These are phyloP conservation scores for Russula vinacea DNA, from an alignment of 768 basidiomycete species.

Conservation along the genomic window DNA sequence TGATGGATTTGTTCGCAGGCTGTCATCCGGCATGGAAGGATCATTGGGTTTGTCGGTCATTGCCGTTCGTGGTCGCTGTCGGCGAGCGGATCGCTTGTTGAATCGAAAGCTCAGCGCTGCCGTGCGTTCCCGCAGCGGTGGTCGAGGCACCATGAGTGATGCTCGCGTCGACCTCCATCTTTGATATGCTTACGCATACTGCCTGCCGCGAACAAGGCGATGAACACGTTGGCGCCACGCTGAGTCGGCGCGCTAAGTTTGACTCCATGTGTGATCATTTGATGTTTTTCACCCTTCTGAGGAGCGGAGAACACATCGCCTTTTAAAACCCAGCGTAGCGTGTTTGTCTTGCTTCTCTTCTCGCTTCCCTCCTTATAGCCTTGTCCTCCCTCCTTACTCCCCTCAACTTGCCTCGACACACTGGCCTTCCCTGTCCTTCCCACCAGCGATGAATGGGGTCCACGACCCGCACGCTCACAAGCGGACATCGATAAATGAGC, in stretches of 20 bases:
- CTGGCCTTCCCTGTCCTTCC: not conserved
- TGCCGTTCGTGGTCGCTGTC: conserved; percentile 20
- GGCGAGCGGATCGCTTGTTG: conserved; percentile 19
- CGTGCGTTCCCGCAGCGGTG: conserved; percentile 1
- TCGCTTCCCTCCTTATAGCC: not conserved
- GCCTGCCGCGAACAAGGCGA: conserved; percentile 4
- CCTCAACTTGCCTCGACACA: not conserved
- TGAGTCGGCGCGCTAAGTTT: conserved; percentile 19
- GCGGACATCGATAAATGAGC: conserved; percentile 50
- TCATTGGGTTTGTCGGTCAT: conserved; percentile 9
- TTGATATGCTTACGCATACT: not conserved
- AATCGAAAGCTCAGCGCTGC: conserved; percentile 28
- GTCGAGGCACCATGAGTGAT: conserved; percentile 1
- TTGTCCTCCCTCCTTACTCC: not conserved
- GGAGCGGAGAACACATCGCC: conserved; percentile 7
- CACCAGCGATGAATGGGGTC: conserved; percentile 40
- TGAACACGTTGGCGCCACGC: conserved; percentile 26
- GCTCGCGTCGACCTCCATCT: not conserved
- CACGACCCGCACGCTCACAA: conserved; percentile 44
- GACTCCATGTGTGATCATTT: not conserved
- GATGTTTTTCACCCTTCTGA: not conserved
- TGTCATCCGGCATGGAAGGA: not conserved
- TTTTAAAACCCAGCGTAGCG: conserved; percentile 22
- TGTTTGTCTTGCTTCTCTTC: not conserved
- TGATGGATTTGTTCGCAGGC: conserved; percentile 1